Conservation (phyloP, 139 green algal species). For the Zygnema circumcarinatum region DNA sequence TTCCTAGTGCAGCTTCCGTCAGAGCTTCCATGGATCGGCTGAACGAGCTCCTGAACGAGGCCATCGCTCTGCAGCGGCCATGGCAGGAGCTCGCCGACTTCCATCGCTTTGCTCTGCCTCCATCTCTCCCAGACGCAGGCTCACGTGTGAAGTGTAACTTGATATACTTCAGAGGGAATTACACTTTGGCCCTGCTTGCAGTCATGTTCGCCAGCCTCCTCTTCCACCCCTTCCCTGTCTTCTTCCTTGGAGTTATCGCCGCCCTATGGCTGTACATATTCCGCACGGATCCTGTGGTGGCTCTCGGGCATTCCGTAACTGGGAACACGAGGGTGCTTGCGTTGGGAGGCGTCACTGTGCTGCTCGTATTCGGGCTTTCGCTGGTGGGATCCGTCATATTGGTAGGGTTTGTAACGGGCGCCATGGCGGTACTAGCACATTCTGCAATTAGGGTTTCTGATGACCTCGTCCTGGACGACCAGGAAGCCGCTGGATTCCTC, state of each 20-base stretch:
- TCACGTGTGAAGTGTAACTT: conserved; percentile 84
- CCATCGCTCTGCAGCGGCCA: conserved; percentile 80
- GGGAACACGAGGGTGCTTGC: conserved; percentile 82
- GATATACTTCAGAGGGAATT: conserved; percentile 93
- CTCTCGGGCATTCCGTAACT: conserved; percentile 69
- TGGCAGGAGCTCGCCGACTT: conserved; percentile 87
- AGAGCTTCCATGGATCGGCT: neutral
- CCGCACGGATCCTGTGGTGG: conserved; percentile 73
- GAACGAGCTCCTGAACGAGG: neutral
- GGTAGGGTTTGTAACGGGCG: conserved; percentile 64
- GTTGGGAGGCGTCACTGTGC: conserved; percentile 70
- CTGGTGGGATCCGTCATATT: conserved; percentile 86
- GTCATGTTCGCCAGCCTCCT: conserved; percentile 74
- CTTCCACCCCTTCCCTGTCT: conserved; percentile 78
- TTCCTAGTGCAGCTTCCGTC: neutral
- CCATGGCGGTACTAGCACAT: conserved; percentile 73
- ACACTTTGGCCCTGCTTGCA: conserved; percentile 77
- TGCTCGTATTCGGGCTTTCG: conserved; percentile 90
- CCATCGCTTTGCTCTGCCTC: conserved; percentile 76
- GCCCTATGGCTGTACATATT: conserved; percentile 88
- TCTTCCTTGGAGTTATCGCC: conserved; percentile 76
- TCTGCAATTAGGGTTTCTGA: conserved; percentile 78
- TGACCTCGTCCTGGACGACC: conserved; percentile 87
- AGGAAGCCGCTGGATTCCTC: conserved; percentile 68
- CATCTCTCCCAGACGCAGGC: conserved; percentile 77